Percentiles rank a stretch among this genome's conserved stretches.
These are phyloP conservation scores for Fagopyrum tataricum DNA, from an alignment of 148 eudicot genomes.

Conservation along the genomic window DNA sequence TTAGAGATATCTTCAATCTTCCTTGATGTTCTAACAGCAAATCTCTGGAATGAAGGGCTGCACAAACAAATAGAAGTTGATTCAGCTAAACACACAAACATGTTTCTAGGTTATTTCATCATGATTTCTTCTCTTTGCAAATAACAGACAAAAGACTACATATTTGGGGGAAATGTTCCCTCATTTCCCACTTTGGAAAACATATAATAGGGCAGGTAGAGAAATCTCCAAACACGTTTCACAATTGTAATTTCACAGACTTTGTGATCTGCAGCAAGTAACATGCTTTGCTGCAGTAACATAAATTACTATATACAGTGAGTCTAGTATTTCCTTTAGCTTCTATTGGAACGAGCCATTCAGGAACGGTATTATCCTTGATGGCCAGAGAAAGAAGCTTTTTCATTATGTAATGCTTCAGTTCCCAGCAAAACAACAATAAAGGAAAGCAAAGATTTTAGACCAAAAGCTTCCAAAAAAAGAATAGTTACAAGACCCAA, in stretches of 20 bases:
- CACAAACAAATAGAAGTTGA: constrained; percentile 13
- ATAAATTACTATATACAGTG: background rate
- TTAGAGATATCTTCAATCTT: constrained; percentile 43
- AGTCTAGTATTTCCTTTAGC: constrained; percentile 19
- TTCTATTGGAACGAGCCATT: constrained; percentile 36
- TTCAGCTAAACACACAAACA: background rate
- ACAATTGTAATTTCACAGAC: constrained; percentile 15
- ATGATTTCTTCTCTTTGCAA: background rate
- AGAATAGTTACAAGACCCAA: background rate
- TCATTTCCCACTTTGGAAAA: background rate
- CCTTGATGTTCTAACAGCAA: constrained; percentile 74
- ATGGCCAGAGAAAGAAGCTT: constrained; percentile 36
- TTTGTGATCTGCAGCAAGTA: constrained; percentile 15
- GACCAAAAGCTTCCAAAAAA: background rate
- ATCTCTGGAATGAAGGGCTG: constrained; percentile 76
- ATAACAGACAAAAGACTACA: background rate
- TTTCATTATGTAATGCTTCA: constrained; percentile 1
- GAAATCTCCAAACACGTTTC: background rate
- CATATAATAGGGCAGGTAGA: background rate
- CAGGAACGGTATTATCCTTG: constrained; percentile 18
- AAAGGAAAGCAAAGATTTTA: background rate
- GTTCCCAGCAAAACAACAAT: constrained; percentile 11
- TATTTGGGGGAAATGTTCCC: too few relatives aligned
- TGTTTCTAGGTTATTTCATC: background rate
- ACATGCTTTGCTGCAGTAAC: constrained; percentile 16